Base-by-base conservation (phyloP, 345 rosid species). In the Triadica sebifera region DNA sequence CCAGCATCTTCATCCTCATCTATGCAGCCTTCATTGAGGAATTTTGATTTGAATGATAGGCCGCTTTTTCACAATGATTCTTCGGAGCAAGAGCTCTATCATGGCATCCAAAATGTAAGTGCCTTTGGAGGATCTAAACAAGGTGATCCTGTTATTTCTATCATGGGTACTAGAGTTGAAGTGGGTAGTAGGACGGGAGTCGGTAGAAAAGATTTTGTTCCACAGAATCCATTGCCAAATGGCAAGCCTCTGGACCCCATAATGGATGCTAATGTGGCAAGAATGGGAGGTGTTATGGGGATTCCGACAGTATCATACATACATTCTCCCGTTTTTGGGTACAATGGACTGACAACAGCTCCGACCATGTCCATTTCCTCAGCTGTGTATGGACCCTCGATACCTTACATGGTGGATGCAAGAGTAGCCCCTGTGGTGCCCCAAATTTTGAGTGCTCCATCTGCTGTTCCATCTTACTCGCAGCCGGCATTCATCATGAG, bases 11-110 rank as follows among this genome's bases (percentile, higher is more conserved):
- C 97, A 12, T 89, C 92, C 15, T 93, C 98, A 22, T 81, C 88
- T n/a, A 74, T 82, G 87, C 96, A 83, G 84, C 90, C 84, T 61
- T 75, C 83, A 29, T 69, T 82, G 71, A 89, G 92, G 85, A 93
- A 87, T 81, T 84, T 95, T 70, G 96, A 95, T 87, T 86, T 95
- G 88, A 95, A 95, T 74, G 99, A 95, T 77, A 84, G 85, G 55
- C 97, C 99, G 9, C 75, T 72, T 65, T 74, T 78, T 74, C 84
- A 79, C 46, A 84, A 61, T 24, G 88, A 89, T 66, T 76, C 85
- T 76, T 81, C 82, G 24, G 92, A 91, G 67, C 91, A 79, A 64
- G 90, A 84, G 56, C 73, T 77, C 15, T 72, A 75, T 79, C 70
- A 46, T 39, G 76, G 82, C 66, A 82, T 56, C 34, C 87, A 78